Evolutionary conservation across 805 yeast species (phyloP).

Genomic region (Barnettozyma salicaria): DNA sequence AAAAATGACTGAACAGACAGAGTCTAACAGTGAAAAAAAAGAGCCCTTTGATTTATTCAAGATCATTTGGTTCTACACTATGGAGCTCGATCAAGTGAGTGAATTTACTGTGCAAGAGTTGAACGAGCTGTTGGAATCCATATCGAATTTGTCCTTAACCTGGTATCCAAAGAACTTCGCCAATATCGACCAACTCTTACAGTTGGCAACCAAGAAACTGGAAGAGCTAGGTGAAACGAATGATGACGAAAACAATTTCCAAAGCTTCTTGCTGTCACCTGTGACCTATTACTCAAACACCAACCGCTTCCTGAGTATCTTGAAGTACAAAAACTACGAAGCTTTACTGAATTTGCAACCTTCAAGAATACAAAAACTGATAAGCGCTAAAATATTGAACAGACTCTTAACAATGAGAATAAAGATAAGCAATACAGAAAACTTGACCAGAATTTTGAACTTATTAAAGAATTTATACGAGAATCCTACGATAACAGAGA

Average conservation of each 20-base stretch:
- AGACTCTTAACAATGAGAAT: slow-evolving; percentile 40
- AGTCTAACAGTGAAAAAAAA: slow-evolving; percentile 1
- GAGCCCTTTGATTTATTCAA: slow-evolving; percentile 41
- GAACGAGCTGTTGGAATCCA: slow-evolving; percentile 57
- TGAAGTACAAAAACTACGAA: slow-evolving; percentile 44
- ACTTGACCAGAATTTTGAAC: slow-evolving; percentile 53
- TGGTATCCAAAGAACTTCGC: slow-evolving; percentile 59
- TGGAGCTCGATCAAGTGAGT: slow-evolving; percentile 46
- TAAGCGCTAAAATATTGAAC: slow-evolving; percentile 57
- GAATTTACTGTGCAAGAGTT: slow-evolving; percentile 64
- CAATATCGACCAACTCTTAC: slow-evolving; percentile 56
- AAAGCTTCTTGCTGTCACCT: slow-evolving; percentile 43
- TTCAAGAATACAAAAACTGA: slow-evolving; percentile 43
- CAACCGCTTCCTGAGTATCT: slow-evolving; percentile 25
- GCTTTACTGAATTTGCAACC: slow-evolving; percentile 51
- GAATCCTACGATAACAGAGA: slow-evolving; percentile 30
- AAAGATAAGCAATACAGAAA: slow-evolving; percentile 37
- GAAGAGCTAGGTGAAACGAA: slow-evolving; percentile 29
- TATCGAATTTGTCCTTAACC: slow-evolving; percentile 55
- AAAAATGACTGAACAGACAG: slow-evolving; percentile 9
- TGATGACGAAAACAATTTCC: slow-evolving; percentile 29
- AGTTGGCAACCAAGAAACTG: slow-evolving; percentile 41
- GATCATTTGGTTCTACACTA: slow-evolving; percentile 61
- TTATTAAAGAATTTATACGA: slow-evolving; percentile 34
- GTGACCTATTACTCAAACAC: slow-evolving; percentile 31